A percentile compares a stretch with the other conserved stretches of the same genome.
These are phyloP conservation scores for Grigorovia humatica DNA, from an alignment of 805 yeast genomes.

Conservation along the genomic window DNA sequence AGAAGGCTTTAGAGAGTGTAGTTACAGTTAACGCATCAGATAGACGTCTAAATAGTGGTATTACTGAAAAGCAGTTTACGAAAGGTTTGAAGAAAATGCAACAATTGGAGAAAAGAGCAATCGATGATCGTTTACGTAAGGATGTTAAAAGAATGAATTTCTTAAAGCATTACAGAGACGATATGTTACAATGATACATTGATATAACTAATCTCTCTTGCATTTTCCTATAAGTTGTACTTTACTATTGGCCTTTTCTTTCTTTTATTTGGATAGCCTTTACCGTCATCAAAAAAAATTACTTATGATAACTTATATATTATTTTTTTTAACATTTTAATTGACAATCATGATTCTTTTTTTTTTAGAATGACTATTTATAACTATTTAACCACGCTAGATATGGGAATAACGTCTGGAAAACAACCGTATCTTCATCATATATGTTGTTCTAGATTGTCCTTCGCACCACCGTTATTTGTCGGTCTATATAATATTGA, in stretches of 20 bases:
- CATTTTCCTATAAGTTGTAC: background rate
- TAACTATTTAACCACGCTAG: too few species aligned
- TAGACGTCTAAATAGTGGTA: conserved; percentile 44
- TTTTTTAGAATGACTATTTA: too few species aligned
- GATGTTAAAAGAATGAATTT: conserved; percentile 65
- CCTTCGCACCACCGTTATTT: background rate
- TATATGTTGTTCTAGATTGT: background rate
- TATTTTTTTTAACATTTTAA: background rate
- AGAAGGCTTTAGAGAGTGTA: conserved; percentile 41
- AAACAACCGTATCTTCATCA: background rate
- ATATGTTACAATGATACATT: conserved; percentile 34
- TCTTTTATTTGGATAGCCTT: background rate
- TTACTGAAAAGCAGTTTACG: conserved; percentile 50
- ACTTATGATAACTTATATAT: background rate
- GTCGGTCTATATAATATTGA: conserved; percentile 4
- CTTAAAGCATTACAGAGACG: conserved; percentile 80
- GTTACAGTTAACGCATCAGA: conserved; percentile 73
- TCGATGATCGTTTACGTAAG: conserved; percentile 32
- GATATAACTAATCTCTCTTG: background rate
- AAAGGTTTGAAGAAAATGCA: conserved; percentile 40
- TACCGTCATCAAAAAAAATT: background rate
- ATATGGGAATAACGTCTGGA: too few species aligned
- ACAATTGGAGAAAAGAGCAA: conserved; percentile 35
- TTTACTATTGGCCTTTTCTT: background rate
- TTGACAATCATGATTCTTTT: background rate